These are phyloP conservation scores for Rasamsonia emersonii DNA, from an alignment of 2,329 filamentous ascomycete species.

Conservation along the genomic window DNA sequence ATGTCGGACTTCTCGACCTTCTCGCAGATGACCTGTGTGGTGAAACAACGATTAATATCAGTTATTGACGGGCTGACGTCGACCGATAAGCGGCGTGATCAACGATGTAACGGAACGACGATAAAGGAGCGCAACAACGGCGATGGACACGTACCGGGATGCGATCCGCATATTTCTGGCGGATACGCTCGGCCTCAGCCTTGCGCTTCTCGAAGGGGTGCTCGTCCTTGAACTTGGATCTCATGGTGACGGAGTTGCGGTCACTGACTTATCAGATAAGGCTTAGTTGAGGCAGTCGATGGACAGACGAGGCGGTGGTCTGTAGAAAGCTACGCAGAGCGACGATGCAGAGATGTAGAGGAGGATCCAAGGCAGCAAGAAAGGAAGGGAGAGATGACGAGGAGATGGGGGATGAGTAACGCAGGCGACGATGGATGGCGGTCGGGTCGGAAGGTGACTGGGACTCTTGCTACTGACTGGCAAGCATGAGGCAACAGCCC, in stretches of 20 bases:
- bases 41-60: slow-evolving; percentile 14
- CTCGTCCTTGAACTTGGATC: slow-evolving; percentile 99
- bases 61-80: no score
- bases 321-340: no score
- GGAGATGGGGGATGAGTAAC: slow-evolving; percentile 15
- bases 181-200: slow-evolving; percentile 98
- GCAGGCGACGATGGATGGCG: slow-evolving; percentile 21
- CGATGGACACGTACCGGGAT: slow-evolving; percentile 68
- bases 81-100: slow-evolving; percentile 26
- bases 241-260: slow-evolving; percentile 53
- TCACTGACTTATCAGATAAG: slow-evolving; percentile 3
- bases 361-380: slow-evolving; percentile 16
- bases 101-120: not conserved
- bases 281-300: no score
- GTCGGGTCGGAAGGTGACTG: no score
- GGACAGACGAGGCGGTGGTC: no score
- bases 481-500: slow-evolving; percentile 9
- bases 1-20: slow-evolving; percentile 99
- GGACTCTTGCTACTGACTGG: not conserved
- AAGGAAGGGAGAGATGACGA: slow-evolving; percentile 12
- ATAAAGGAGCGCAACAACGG: slow-evolving; percentile 5
- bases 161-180: slow-evolving; percentile 96
- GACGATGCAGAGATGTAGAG: slow-evolving; percentile 10
- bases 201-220: slow-evolving; percentile 99
- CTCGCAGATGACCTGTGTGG: slow-evolving; percentile 85